These are phyloP conservation scores for Aureobasidium namibiae DNA, from an alignment of 2,329 filamentous ascomycete genomes.

Conservation along the genomic window DNA sequence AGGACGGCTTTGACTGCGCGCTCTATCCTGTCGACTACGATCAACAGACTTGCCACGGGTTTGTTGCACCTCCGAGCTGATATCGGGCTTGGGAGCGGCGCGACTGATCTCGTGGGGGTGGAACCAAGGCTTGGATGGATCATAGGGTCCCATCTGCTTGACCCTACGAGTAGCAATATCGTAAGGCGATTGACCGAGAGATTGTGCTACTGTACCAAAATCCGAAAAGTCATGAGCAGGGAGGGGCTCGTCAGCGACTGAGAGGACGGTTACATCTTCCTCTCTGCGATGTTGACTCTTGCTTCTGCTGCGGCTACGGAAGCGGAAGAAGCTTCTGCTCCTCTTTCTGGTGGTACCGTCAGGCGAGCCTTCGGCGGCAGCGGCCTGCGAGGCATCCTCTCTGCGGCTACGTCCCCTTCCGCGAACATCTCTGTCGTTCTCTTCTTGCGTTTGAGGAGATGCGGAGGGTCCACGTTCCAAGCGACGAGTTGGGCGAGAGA, in stretches of 20 bases:
- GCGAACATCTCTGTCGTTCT: not conserved
- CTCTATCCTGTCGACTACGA: not conserved
- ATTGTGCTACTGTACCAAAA: constrained; percentile 33
- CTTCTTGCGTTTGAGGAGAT: not conserved
- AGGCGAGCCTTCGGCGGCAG: not conserved
- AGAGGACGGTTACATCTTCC: constrained; percentile 1
- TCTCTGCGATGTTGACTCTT: constrained; percentile 16
- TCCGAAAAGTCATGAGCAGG: constrained; percentile 24
- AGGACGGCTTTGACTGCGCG: not conserved
- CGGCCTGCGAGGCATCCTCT: not conserved
- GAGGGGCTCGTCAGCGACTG: constrained; percentile 16
- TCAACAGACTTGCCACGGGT: constrained; percentile 2
- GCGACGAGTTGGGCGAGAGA: constrained; percentile 21
- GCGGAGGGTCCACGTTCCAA: not conserved
- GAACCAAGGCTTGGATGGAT: constrained; percentile 1
- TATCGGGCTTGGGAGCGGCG: not conserved
- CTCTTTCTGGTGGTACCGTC: constrained; percentile 14
- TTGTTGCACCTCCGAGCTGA: constrained; percentile 10
- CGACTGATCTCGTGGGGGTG: constrained; percentile 13
- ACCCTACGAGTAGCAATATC: constrained; percentile 29
- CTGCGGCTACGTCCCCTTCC: constrained; percentile 9
- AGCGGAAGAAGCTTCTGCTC: constrained; percentile 14
- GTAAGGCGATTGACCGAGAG: constrained; percentile 36
- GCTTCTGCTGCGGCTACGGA: constrained; percentile 21
- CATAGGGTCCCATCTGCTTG: constrained; percentile 14